Percentiles rank a stretch among this genome's conserved stretches.
Conservation (phyloP, 352 stramenopile genomes). For the Pythium coloratum region DNA sequence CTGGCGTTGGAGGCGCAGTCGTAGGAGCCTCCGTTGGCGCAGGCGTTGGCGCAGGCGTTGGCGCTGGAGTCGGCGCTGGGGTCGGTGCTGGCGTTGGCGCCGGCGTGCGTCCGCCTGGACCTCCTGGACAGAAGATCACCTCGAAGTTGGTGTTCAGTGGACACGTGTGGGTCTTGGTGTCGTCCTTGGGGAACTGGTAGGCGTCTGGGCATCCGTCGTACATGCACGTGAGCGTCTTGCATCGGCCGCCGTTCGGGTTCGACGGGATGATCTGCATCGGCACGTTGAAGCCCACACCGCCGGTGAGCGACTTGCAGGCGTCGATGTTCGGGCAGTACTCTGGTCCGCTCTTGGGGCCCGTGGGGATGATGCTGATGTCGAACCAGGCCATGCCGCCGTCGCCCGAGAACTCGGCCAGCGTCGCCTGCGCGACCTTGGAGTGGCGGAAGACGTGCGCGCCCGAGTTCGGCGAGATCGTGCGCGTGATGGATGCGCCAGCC, state of each 20-base stretch:
- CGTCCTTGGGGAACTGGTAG: constrained; percentile 71
- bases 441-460: constrained; percentile 42
- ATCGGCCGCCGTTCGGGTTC: constrained; percentile 38
- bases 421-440: neutral
- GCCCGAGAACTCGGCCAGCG: constrained; percentile 41
- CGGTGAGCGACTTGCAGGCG: constrained; percentile 54
- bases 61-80: neutral
- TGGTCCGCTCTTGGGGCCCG: constrained; percentile 48
- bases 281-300: constrained; percentile 70
- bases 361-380: constrained; percentile 81
- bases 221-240: constrained; percentile 49
- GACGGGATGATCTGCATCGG: constrained; percentile 59
- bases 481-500: constrained; percentile 32
- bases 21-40: neutral
- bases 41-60: neutral
- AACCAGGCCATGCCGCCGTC: constrained; percentile 54
- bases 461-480: constrained; percentile 33
- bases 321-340: constrained; percentile 55
- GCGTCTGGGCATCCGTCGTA: constrained; percentile 55
- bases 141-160: constrained; percentile 47
- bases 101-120: neutral
- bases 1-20: neutral
- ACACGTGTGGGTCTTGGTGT: constrained; percentile 58
- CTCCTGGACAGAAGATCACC: constrained; percentile 40
- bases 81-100: constrained; percentile 14